Evolutionary conservation across 23 red algal genomes (phyloP).

Genomic region (Cyanidiococcus yangmingshanensis): DNA sequence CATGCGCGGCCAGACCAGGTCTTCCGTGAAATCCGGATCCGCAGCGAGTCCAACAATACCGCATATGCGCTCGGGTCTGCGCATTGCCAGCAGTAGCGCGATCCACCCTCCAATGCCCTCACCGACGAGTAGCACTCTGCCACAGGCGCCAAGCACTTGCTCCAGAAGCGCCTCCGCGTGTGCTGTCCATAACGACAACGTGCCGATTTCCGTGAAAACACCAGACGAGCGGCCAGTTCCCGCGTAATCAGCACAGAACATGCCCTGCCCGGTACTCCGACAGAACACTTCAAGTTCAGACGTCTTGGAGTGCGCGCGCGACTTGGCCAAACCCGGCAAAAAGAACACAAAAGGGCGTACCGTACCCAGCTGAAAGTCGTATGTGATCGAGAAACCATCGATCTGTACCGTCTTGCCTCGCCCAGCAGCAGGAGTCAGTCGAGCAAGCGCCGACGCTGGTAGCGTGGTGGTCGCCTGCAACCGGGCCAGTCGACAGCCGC

Average conservation of each 20-base stretch:
- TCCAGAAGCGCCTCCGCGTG: slow-evolving; percentile 60
- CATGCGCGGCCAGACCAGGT: slow-evolving; percentile 53
- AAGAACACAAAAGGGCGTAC: slow-evolving; percentile 44
- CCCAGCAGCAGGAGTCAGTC: not conserved
- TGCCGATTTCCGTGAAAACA: slow-evolving; percentile 69
- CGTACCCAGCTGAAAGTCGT: slow-evolving; percentile 6
- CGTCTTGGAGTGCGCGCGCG: slow-evolving; percentile 54
- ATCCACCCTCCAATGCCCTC: slow-evolving; percentile 86
- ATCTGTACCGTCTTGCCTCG: not conserved
- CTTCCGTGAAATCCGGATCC: slow-evolving; percentile 85
- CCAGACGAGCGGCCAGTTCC: slow-evolving; percentile 69
- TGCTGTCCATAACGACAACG: slow-evolving; percentile 55
- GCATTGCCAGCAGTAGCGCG: slow-evolving; percentile 59
- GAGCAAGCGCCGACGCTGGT: not conserved
- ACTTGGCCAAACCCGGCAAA: slow-evolving; percentile 72
- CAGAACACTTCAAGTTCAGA: slow-evolving; percentile 67
- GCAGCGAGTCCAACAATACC: slow-evolving; percentile 70
- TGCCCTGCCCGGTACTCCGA: slow-evolving; percentile 41
- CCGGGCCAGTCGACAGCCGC: not conserved
- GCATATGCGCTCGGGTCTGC: slow-evolving; percentile 38
- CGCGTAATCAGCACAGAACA: slow-evolving; percentile 75
- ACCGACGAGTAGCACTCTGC: slow-evolving; percentile 54
- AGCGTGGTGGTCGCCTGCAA: not conserved
- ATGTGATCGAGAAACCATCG: not conserved
- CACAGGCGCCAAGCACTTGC: slow-evolving; percentile 29